Evolutionary conservation across 129 eudicot species (phyloP).

Genomic region (Glebionis coronaria): DNA sequence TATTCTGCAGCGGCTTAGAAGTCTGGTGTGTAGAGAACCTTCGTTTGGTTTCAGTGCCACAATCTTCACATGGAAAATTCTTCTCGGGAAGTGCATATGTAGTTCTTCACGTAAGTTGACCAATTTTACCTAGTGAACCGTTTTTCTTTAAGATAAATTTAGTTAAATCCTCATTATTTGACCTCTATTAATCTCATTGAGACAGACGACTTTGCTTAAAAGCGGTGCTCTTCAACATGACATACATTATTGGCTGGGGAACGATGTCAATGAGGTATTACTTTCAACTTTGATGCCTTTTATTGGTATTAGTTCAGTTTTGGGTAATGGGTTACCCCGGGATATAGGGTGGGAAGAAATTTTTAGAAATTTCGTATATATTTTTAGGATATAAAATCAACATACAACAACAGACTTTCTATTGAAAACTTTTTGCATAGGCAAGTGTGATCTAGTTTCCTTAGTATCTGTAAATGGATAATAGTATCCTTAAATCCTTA

Average conservation of each 20-base stretch:
- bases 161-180: neutral
- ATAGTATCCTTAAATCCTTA: neutral
- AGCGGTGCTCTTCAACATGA: constrained; percentile 53
- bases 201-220: constrained; percentile 59
- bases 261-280: constrained; percentile 57
- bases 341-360: neutral
- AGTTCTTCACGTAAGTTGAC: constrained; percentile 45
- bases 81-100: constrained; percentile 62
- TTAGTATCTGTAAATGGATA: neutral
- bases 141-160: neutral
- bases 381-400: neutral
- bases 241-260: constrained; percentile 83
- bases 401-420: neutral
- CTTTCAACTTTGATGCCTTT: constrained; percentile 9
- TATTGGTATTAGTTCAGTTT: constrained; percentile 11
- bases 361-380: constrained; percentile 3
- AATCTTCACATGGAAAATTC: constrained; percentile 59
- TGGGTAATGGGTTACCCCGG: too few relatives aligned
- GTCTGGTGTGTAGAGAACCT: constrained; percentile 68
- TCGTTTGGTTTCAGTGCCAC: constrained; percentile 56
- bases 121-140: constrained; percentile 8
- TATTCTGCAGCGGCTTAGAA: constrained; percentile 53
- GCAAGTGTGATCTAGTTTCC: constrained; percentile 3
- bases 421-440: neutral
- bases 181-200: constrained; percentile 16